These are phyloP conservation scores for Aspergillus cavernicola DNA, from an alignment of 495 filamentous ascomycete species.

Conservation along the genomic window DNA sequence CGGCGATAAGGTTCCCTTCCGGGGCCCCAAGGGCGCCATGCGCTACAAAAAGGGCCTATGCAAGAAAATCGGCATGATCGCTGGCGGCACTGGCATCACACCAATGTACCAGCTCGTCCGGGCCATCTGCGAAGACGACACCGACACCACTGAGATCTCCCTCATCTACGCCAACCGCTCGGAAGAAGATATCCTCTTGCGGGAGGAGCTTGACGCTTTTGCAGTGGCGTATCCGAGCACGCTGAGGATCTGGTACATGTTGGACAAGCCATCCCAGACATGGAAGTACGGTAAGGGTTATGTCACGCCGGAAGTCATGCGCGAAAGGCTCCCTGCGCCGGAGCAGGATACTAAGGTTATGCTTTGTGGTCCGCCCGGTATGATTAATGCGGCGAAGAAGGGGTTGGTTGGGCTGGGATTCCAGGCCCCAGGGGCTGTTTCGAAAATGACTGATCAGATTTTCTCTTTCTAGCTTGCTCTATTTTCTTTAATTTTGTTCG, in stretches of 20 bases:
- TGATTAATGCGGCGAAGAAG: constrained; percentile 39
- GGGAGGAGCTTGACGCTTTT: constrained; percentile 47
- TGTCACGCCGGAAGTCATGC: constrained; percentile 17
- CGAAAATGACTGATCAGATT: constrained; percentile 38
- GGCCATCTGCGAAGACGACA: constrained; percentile 45
- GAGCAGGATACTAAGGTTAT: constrained; percentile 32
- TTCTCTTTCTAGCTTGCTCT: constrained; percentile 29
- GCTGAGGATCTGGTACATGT: constrained; percentile 41
- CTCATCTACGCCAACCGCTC: constrained; percentile 44
- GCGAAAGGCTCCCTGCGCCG: constrained; percentile 19
- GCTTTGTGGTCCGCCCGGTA: constrained; percentile 40
- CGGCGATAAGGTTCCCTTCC: constrained; percentile 23
- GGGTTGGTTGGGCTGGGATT: constrained; percentile 32
- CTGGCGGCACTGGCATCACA: constrained; percentile 54
- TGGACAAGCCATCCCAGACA: constrained; percentile 26
- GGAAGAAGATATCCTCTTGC: constrained; percentile 37
- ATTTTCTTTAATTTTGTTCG: background rate
- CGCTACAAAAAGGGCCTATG: constrained; percentile 23
- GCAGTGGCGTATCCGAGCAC: constrained; percentile 31
- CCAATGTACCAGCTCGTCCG: constrained; percentile 54
- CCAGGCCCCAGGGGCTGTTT: constrained; percentile 28
- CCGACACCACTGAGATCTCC: constrained; percentile 43
- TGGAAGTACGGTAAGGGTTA: constrained; percentile 23
- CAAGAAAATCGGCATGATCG: constrained; percentile 43
- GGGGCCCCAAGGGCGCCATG: constrained; percentile 50